Conservation (phyloP, 73 alveolate genomes). For the Paramecium primaurelia region DNA sequence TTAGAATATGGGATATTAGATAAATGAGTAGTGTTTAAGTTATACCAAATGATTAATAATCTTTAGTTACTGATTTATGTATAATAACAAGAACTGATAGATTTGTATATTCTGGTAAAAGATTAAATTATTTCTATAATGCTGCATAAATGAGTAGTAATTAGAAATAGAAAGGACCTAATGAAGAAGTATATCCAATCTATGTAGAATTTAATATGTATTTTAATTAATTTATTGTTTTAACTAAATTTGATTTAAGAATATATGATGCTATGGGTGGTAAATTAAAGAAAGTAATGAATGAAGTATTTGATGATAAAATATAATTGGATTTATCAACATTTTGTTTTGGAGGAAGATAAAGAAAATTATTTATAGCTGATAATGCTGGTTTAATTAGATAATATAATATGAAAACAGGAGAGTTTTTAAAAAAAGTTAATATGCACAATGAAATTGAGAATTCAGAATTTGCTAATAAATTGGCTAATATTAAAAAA, state of each 20-base stretch:
- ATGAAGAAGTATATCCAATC: slow-evolving; percentile 81
- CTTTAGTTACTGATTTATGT: slow-evolving; percentile 50
- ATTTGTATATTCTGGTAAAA: slow-evolving; percentile 48
- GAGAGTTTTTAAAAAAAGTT: slow-evolving; percentile 65
- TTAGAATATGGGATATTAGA: slow-evolving; percentile 92
- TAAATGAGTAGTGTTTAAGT: slow-evolving; percentile 78
- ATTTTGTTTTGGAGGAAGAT: slow-evolving; percentile 83
- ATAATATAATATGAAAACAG: slow-evolving; percentile 89
- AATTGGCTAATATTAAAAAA: slow-evolving; percentile 69
- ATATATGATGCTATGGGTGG: slow-evolving; percentile 89
- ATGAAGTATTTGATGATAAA: slow-evolving; percentile 83
- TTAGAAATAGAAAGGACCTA: slow-evolving; percentile 31
- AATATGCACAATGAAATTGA: slow-evolving; percentile 68
- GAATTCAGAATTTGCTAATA: slow-evolving; percentile 68
- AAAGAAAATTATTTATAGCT: slow-evolving; percentile 85
- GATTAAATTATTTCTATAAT: slow-evolving; percentile 47
- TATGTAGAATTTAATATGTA: slow-evolving; percentile 84
- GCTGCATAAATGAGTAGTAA: slow-evolving; percentile 49
- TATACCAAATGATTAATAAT: slow-evolving; percentile 67
- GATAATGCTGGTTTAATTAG: slow-evolving; percentile 89
- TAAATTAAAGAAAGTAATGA: slow-evolving; percentile 75
- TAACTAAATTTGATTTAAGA: slow-evolving; percentile 84
- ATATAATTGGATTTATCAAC: slow-evolving; percentile 79
- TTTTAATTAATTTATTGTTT: slow-evolving; percentile 73
- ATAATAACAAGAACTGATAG: slow-evolving; percentile 48